Evolutionary conservation across 495 filamentous ascomycete genomes (phyloP).

Genomic region (Bacidia rubella): DNA sequence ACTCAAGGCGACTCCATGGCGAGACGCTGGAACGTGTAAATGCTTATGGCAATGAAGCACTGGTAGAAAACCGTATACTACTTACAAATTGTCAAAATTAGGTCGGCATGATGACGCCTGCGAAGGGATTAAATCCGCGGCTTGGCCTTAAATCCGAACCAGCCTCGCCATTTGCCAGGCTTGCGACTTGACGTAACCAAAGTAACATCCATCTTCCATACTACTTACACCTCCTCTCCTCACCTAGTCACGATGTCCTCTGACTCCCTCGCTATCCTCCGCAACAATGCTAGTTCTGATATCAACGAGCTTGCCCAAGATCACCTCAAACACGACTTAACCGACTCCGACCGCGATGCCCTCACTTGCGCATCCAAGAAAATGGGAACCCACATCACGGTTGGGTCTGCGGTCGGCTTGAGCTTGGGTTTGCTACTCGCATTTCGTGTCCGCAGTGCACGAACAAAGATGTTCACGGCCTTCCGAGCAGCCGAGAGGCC

Average conservation of each 20-base stretch:
- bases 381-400: constrained; percentile 36
- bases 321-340: constrained; percentile 50
- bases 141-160: too few species aligned
- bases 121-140: too few species aligned
- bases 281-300: constrained; percentile 37
- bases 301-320: constrained; percentile 45
- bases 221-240: not conserved
- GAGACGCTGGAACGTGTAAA: not conserved
- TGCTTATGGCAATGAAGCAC: not conserved
- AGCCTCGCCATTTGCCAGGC: too few species aligned
- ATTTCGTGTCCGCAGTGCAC: constrained; percentile 38
- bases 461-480: constrained; percentile 42
- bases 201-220: too few species aligned
- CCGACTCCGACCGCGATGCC: constrained; percentile 42
- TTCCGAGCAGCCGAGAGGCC: constrained; percentile 47
- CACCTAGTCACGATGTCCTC: constrained; percentile 24
- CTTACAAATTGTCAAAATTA: too few species aligned
- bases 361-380: constrained; percentile 39
- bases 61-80: too few species aligned
- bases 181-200: too few species aligned
- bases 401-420: constrained; percentile 48
- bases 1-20: not conserved
- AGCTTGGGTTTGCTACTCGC: constrained; percentile 45
- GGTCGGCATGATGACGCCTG: too few species aligned
- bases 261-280: constrained; percentile 43